These are phyloP conservation scores for Alternaria panax DNA, from an alignment of 2,329 filamentous ascomycete genomes.

Conservation along the genomic window DNA sequence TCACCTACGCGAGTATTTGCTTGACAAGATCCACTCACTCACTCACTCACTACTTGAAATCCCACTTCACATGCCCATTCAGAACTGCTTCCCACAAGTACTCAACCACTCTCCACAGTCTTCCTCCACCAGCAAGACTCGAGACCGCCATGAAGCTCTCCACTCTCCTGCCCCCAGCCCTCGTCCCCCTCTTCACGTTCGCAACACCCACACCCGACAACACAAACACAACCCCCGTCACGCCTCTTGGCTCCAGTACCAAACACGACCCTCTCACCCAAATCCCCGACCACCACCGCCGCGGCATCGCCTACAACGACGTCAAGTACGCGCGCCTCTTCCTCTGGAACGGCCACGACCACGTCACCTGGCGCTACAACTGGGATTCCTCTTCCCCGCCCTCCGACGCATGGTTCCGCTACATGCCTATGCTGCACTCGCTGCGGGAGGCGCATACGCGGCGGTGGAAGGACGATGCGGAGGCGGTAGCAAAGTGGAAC, in stretches of 20 bases:
- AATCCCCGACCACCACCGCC: slow-evolving; percentile 49
- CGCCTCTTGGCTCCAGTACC: background rate
- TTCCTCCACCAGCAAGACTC: background rate
- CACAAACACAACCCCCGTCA: background rate
- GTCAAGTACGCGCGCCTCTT: slow-evolving; percentile 61
- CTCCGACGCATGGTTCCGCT: slow-evolving; percentile 56
- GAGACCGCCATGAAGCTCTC: background rate
- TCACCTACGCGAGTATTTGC: too few species aligned
- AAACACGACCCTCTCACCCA: slow-evolving; percentile 39
- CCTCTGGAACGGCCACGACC: slow-evolving; percentile 1
- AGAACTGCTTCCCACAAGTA: background rate
- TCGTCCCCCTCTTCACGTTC: background rate
- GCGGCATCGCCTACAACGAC: slow-evolving; percentile 72
- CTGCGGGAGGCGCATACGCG: slow-evolving; percentile 20
- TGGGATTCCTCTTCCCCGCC: slow-evolving; percentile 62
- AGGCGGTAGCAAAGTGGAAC: slow-evolving; percentile 8
- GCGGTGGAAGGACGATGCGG: slow-evolving; percentile 28
- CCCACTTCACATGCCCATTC: background rate
- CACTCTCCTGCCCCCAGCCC: background rate
- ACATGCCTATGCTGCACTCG: slow-evolving; percentile 62
- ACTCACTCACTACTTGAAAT: background rate
- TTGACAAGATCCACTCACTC: background rate
- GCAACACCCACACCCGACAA: too few species aligned
- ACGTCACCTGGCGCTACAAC: slow-evolving; percentile 71
- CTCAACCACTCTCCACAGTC: background rate